Conservation (phyloP, 306 rosid genomes). For the Purshia tridentata region DNA sequence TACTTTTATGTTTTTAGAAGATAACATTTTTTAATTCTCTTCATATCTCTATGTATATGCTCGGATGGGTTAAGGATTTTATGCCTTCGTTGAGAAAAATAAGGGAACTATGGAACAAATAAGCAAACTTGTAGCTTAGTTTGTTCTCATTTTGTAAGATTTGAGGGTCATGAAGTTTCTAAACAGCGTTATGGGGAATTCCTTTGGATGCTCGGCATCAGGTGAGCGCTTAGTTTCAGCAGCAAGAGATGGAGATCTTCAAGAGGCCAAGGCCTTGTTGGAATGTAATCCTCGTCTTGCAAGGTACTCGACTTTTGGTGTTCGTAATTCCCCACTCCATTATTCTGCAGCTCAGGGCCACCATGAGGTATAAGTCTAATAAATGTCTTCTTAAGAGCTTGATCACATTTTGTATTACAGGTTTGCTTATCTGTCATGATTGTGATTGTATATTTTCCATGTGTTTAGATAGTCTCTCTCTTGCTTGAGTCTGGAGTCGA, state of each 20-base stretch:
- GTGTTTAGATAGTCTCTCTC: constrained; percentile 71
- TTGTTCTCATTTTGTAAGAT: constrained; percentile 7
- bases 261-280: constrained; percentile 92
- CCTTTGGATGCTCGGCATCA: constrained; percentile 98
- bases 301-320: constrained; percentile 89
- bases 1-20: constrained; percentile 17
- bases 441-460: constrained; percentile 28
- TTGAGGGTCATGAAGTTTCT: constrained; percentile 59
- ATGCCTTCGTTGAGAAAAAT: constrained; percentile 9
- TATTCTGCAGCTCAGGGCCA: constrained; percentile 99
- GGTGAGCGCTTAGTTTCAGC: constrained; percentile 97
- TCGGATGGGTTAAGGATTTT: constrained; percentile 40
- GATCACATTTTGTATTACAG: background rate
- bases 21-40: background rate
- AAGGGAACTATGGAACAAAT: constrained; percentile 15
- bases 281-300: constrained; percentile 92
- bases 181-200: constrained; percentile 80
- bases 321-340: constrained; percentile 95
- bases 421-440: constrained; percentile 6
- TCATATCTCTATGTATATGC: constrained; percentile 4
- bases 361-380: constrained; percentile 63
- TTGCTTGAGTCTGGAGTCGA: constrained; percentile 94
- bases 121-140: constrained; percentile 16
- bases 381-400: constrained; percentile 9
- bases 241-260: constrained; percentile 97